Evolutionary conservation across 768 basidiomycete genomes (phyloP).

Genomic region (Rhizopogon vulgaris): DNA sequence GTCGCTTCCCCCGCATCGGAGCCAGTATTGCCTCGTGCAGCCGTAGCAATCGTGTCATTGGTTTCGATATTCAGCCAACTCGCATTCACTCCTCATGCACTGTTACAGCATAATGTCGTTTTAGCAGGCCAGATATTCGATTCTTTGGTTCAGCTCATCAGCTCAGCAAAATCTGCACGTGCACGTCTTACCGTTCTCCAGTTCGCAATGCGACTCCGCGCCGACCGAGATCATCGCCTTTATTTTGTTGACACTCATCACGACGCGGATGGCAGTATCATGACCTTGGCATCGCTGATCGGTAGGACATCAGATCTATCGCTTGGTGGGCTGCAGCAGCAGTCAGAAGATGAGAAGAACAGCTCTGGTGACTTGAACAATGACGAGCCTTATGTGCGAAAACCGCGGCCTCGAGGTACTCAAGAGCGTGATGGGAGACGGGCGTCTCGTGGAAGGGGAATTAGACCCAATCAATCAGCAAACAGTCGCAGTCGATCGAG

Average conservation of each 20-base stretch:
- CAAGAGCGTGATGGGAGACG: constrained; percentile 49
- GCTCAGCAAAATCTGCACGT: constrained; percentile 42
- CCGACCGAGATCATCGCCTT: constrained; percentile 83
- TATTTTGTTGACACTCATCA: constrained; percentile 54
- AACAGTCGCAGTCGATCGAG: constrained; percentile 62
- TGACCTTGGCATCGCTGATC: constrained; percentile 58
- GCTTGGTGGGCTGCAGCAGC: neutral
- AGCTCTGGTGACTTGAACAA: constrained; percentile 15
- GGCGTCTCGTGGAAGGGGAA: constrained; percentile 46
- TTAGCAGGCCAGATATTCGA: constrained; percentile 52
- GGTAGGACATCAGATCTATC: constrained; percentile 35
- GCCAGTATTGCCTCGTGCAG: constrained; percentile 36
- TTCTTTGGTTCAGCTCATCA: constrained; percentile 42
- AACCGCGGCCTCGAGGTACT: constrained; percentile 40
- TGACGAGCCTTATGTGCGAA: constrained; percentile 30
- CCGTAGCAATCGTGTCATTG: constrained; percentile 59
- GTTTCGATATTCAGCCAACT: constrained; percentile 65
- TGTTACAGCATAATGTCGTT: constrained; percentile 38
- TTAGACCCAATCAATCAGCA: constrained; percentile 37
- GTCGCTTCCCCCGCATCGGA: constrained; percentile 21
- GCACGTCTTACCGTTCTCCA: constrained; percentile 72
- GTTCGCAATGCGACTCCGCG: constrained; percentile 83
- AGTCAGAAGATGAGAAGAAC: constrained; percentile 20
- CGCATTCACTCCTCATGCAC: constrained; percentile 58
- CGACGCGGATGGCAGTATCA: constrained; percentile 53